Percentiles rank a stretch among this genome's conserved stretches.
Conservation (phyloP, 345 rosid genomes). For the Turnera subulata region DNA sequence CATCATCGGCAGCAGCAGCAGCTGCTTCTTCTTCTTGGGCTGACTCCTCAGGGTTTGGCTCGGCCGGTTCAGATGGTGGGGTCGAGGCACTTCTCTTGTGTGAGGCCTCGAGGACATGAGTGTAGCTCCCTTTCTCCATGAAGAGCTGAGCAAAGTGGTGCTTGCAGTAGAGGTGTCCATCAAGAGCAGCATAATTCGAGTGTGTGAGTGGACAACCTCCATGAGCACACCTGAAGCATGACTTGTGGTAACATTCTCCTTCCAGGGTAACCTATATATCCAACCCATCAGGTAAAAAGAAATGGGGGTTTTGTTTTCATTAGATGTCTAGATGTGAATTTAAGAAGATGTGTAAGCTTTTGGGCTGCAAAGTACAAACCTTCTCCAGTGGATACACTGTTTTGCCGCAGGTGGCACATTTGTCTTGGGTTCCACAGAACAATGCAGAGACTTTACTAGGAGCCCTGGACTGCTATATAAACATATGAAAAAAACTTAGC, state of each 20-base stretch:
- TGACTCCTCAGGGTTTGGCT: constrained; percentile 7
- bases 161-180: constrained; percentile 78
- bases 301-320: too few relatives aligned
- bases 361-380: constrained; percentile 32
- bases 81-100: constrained; percentile 58
- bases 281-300: not conserved
- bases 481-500: too few relatives aligned
- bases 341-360: not conserved
- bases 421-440: constrained; percentile 83
- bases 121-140: constrained; percentile 87
- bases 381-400: constrained; percentile 82
- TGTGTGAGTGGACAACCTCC: constrained; percentile 74
- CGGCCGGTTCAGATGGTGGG: constrained; percentile 50
- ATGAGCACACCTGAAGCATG: constrained; percentile 82
- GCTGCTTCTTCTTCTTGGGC: not conserved
- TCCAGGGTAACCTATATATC: constrained; percentile 65
- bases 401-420: constrained; percentile 67
- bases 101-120: constrained; percentile 66
- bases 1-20: constrained; percentile 1
- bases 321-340: too few relatives aligned
- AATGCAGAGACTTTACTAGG: constrained; percentile 67
- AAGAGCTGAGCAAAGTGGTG: constrained; percentile 85
- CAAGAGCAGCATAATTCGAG: constrained; percentile 70
- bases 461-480: constrained; percentile 47
- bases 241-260: constrained; percentile 79